Evolutionary conservation across 495 filamentous ascomycete species (phyloP).

Genomic region (Penicillium desertorum): DNA sequence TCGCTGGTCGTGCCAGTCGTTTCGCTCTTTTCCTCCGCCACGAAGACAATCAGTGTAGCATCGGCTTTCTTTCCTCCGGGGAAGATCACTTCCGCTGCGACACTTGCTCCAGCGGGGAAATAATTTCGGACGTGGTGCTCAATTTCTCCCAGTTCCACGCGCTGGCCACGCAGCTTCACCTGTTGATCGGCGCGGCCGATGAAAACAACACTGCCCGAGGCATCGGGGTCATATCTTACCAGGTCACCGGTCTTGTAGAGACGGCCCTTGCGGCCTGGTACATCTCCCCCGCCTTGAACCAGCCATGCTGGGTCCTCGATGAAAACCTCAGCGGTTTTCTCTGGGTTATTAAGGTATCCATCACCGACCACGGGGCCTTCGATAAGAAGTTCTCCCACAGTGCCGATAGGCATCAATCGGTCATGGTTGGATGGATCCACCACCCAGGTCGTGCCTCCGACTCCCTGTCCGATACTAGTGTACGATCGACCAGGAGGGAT

Average conservation of each 20-base stretch:
- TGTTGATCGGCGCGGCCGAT: slow-evolving; percentile 15
- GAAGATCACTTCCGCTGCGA: slow-evolving; percentile 8
- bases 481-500: slow-evolving; percentile 9
- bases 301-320: slow-evolving; percentile 34
- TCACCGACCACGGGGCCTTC: slow-evolving; percentile 18
- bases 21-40: slow-evolving; percentile 9
- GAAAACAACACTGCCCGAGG: slow-evolving; percentile 12
- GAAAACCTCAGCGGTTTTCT: slow-evolving; percentile 46
- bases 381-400: slow-evolving; percentile 33
- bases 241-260: slow-evolving; percentile 26
- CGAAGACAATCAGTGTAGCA: slow-evolving; percentile 9
- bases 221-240: slow-evolving; percentile 19
- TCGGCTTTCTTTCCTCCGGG: slow-evolving; percentile 2
- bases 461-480: slow-evolving; percentile 28
- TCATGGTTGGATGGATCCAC: slow-evolving; percentile 29
- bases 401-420: slow-evolving; percentile 32
- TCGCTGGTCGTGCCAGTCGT: background rate
- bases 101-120: slow-evolving; percentile 1
- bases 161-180: slow-evolving; percentile 36
- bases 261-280: slow-evolving; percentile 16
- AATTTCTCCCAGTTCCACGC: slow-evolving; percentile 42
- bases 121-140: slow-evolving; percentile 21
- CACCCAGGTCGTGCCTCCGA: slow-evolving; percentile 33
- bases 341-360: slow-evolving; percentile 52
- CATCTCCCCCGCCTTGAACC: slow-evolving; percentile 9